Percentiles rank a stretch among this genome's conserved stretches.
These are phyloP conservation scores for Macrophomina tecta DNA, from an alignment of 2,329 filamentous ascomycete species.

Conservation along the genomic window DNA sequence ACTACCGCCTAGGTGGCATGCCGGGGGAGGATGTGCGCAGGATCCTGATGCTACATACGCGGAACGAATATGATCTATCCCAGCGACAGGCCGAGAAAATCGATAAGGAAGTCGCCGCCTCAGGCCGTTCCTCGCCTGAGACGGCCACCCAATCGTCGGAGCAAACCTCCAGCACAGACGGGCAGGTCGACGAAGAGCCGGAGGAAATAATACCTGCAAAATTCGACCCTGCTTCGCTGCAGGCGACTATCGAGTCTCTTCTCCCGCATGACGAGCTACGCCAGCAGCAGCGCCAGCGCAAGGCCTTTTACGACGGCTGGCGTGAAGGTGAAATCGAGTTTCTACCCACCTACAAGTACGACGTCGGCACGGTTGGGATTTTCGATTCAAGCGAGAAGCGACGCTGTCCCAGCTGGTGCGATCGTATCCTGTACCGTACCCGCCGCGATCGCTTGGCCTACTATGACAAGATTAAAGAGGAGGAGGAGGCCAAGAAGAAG, in stretches of 20 bases:
- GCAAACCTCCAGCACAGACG: constrained; percentile 9
- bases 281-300: constrained; percentile 74
- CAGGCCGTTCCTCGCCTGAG: constrained; percentile 16
- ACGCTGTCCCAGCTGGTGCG: constrained; percentile 93
- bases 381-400: constrained; percentile 97
- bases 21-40: constrained; percentile 89
- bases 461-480: constrained; percentile 67
- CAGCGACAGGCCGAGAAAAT: constrained; percentile 35
- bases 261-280: constrained; percentile 88
- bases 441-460: constrained; percentile 71
- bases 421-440: constrained; percentile 87
- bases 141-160: not conserved
- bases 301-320: constrained; percentile 91
- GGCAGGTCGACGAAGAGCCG: constrained; percentile 30
- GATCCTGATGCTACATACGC: constrained; percentile 80
- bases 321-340: constrained; percentile 86
- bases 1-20: constrained; percentile 87
- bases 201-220: constrained; percentile 53
- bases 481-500: constrained; percentile 69
- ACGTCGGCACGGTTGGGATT: constrained; percentile 86
- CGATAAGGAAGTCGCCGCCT: constrained; percentile 26
- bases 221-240: constrained; percentile 82
- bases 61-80: constrained; percentile 71
- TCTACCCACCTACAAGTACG: constrained; percentile 96
- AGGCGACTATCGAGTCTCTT: constrained; percentile 85